Percentiles rank a stretch among this genome's conserved stretches.
Evolutionary conservation across 2,329 filamentous ascomycete species (phyloP).

Genomic region (Huntiella abstrusa): DNA sequence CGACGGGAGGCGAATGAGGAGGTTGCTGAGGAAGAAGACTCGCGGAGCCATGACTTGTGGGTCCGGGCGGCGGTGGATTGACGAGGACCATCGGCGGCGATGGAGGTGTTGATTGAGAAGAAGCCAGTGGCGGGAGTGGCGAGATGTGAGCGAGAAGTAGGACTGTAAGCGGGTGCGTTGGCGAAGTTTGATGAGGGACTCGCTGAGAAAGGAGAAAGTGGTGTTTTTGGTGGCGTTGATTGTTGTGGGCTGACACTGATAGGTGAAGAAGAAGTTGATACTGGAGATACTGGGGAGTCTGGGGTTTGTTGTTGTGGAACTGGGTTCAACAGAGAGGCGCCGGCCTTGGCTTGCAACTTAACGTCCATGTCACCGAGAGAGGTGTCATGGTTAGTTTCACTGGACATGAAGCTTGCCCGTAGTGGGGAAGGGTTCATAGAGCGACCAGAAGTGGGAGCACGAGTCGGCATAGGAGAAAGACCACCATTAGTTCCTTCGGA

Average conservation of each 20-base stretch:
- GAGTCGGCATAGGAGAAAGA: background rate
- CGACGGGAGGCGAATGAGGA: background rate
- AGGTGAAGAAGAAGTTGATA: background rate
- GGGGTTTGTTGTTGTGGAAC: background rate
- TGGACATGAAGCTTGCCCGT: background rate
- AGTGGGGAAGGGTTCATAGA: background rate
- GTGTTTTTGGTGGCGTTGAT: background rate
- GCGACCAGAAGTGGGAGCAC: background rate
- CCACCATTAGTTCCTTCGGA: background rate
- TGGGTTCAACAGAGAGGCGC: background rate
- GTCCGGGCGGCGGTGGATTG: background rate
- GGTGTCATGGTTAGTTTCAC: background rate
- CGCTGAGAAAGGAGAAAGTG: background rate
- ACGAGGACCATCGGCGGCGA: background rate
- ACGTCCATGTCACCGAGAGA: slow-evolving; percentile 1
- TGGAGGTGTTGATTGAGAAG: background rate
- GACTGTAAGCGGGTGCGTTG: background rate
- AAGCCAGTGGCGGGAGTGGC: slow-evolving; percentile 3
- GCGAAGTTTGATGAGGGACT: background rate
- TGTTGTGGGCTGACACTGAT: too few species aligned
- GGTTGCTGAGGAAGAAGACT: background rate
- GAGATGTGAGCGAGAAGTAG: background rate
- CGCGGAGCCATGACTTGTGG: slow-evolving; percentile 1
- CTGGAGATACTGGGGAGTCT: background rate
- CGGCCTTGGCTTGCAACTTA: slow-evolving; percentile 1